These are phyloP conservation scores for Lupinus albus DNA, from an alignment of 306 rosid species.

Conservation along the genomic window DNA sequence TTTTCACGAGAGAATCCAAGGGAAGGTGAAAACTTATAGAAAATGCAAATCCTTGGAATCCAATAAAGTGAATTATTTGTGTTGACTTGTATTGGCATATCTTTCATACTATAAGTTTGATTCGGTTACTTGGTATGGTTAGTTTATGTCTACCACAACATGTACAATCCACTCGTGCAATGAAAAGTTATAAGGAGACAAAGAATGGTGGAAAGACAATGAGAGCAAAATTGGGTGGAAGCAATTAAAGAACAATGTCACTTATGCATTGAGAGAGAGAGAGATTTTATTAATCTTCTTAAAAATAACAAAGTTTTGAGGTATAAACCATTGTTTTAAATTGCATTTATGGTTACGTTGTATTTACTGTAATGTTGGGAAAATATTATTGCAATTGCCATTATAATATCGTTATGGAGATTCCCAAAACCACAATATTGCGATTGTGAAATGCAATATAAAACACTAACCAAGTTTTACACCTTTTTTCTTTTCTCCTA, in stretches of 20 bases:
- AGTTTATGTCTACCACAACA: constrained; percentile 64
- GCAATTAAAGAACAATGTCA: constrained; percentile 44
- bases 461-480: too few relatives aligned
- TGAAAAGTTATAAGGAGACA: constrained; percentile 48
- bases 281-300: constrained; percentile 32
- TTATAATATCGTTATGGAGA: too few relatives aligned
- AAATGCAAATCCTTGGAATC: constrained; percentile 34
- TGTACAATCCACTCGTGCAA: constrained; percentile 53
- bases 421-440: too few relatives aligned
- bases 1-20: background rate
- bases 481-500: background rate
- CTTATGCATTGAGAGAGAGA: background rate
- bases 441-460: too few relatives aligned
- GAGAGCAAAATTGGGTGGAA: constrained; percentile 47
- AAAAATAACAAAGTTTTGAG: constrained; percentile 13
- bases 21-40: constrained; percentile 11
- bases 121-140: constrained; percentile 39
- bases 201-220: constrained; percentile 56
- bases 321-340: too few relatives aligned
- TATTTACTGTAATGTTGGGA: too few relatives aligned
- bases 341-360: too few relatives aligned
- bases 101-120: constrained; percentile 34
- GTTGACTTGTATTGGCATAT: constrained; percentile 50
- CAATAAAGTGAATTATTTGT: constrained; percentile 41
- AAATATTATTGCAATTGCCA: too few relatives aligned